phyloP scores from a whole-genome alignment of 192 early-diverging fungal species.

The Podila horticola region DNA sequence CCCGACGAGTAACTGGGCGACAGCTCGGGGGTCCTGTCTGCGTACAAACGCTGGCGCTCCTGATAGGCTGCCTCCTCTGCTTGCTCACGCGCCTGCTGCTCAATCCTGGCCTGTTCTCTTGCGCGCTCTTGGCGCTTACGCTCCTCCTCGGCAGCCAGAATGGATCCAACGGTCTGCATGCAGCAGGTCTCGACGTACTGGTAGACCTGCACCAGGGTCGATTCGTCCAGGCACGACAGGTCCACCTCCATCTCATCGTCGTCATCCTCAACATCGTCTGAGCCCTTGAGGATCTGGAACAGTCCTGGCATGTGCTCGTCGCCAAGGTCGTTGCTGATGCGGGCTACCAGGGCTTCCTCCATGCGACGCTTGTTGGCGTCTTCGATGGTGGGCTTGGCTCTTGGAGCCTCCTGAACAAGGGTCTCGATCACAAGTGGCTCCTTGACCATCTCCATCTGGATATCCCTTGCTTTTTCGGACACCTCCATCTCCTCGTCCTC shows the following conservation, averaged over 20 bases:
- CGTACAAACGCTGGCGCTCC: slow-evolving; percentile 17
- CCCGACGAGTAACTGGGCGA: slow-evolving; percentile 18
- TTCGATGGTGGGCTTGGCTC: slow-evolving; percentile 3
- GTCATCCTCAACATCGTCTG: slow-evolving; percentile 17
- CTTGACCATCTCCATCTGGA: too few relatives aligned
- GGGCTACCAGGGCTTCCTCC: slow-evolving; percentile 34
- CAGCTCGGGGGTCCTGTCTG: slow-evolving; percentile 32
- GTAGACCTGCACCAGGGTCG: slow-evolving; percentile 40
- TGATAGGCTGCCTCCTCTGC: slow-evolving; percentile 9
- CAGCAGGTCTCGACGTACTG: slow-evolving; percentile 50
- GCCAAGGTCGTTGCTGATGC: slow-evolving; percentile 45
- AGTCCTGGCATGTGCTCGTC: slow-evolving; percentile 44
- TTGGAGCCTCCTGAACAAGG: background rate
- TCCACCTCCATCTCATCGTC: slow-evolving; percentile 49
- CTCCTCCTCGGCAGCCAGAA: slow-evolving; percentile 47
- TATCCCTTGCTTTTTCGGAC: background rate
- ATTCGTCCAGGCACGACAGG: slow-evolving; percentile 37
- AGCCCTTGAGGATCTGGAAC: slow-evolving; percentile 34
- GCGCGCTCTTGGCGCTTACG: slow-evolving; percentile 18
- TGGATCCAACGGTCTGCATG: slow-evolving; percentile 41
- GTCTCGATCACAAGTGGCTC: too few relatives aligned
- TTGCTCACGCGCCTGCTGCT: background rate
- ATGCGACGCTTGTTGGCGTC: slow-evolving; percentile 48
- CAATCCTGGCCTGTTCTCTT: background rate
- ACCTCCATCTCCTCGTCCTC: background rate